Base-by-base conservation (phyloP, 2,329 filamentous ascomycete genomes). In the Aschersonia sp. region DNA sequence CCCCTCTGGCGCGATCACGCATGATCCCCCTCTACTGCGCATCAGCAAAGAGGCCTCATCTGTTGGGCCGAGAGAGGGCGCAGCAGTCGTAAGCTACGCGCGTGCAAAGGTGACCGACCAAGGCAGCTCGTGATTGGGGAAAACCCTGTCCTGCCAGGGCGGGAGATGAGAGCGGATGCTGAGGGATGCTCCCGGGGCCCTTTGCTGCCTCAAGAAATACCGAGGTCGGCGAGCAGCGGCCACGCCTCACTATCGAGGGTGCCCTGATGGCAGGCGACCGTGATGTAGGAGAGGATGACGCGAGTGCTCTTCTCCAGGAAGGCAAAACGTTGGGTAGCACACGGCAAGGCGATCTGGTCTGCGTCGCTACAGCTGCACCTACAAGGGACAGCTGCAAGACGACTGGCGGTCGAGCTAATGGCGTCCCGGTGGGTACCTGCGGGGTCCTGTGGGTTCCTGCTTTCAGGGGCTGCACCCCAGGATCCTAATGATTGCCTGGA, bases 371-470 rank as follows among this genome's bases (percentile, higher is more conserved):
- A 40, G 44, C 39, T n/a, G 44, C 29, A 40, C 44, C 12, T 41
- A 30, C 42, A 40, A 12, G 33, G 39, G n/a, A 35, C 12, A 42
- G 42, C n/a, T 45, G 44, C 30, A 42, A 42, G 41, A 33, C 41
- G 31, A 12, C 37, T 37, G 12, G 41, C 46, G 22, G n/a, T n/a
- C n/a, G 46, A 22, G 22, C 22, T 22, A 22, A 3, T 22, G 3
- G 22, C 22, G 22, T 22, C 39, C 42, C 44, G 30, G 35, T 35
- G 42, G 37, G 46, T 47, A 47, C 44, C 46, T 48, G 49, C 12
- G 35, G 35, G 35, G 8, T 39, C 35, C 35, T 39, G 35, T 39
- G 35, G 35, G 35, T 39, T 39, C 35, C 35, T 39, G 35, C 35
- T 44, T 30, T 50, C n/a, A 22, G 30, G 37, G 42, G 40, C 14